Evolutionary conservation across 305 asterid species (phyloP).

Genomic region (Plantago lanceolata): DNA sequence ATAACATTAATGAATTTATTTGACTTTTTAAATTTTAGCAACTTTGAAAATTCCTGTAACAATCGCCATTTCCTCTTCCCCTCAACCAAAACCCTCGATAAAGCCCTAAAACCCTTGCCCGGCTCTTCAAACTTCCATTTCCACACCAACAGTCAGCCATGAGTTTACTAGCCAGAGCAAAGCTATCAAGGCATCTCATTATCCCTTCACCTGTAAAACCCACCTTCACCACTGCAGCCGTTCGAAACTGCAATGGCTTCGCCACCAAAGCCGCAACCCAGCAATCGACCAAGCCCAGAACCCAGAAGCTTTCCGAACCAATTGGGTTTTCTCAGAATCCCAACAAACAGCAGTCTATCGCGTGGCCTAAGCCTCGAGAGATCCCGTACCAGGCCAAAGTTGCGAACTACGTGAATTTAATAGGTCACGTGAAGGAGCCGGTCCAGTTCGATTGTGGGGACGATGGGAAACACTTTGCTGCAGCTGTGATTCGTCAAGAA

Average conservation of each 20-base stretch:
- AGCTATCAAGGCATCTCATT: slow-evolving; percentile 27
- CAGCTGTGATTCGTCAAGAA: slow-evolving; percentile 44
- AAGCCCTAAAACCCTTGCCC: slow-evolving; percentile 23
- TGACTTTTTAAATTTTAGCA: not conserved
- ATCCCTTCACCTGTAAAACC: slow-evolving; percentile 28
- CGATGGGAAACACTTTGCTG: slow-evolving; percentile 49
- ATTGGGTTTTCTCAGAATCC: slow-evolving; percentile 26
- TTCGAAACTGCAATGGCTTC: slow-evolving; percentile 32
- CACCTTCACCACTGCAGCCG: slow-evolving; percentile 16
- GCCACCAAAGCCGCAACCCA: slow-evolving; percentile 37
- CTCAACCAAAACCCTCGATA: slow-evolving; percentile 13
- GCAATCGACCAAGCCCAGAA: slow-evolving; percentile 30
- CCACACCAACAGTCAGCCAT: slow-evolving; percentile 27
- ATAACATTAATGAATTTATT: not conserved
- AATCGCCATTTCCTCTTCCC: not conserved
- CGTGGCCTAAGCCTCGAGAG: slow-evolving; percentile 65
- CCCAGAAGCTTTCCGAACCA: slow-evolving; percentile 1
- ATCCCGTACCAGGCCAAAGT: slow-evolving; percentile 63
- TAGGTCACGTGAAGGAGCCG: slow-evolving; percentile 52
- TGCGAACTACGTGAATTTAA: slow-evolving; percentile 64
- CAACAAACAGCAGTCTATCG: slow-evolving; percentile 26
- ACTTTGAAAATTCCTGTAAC: not conserved
- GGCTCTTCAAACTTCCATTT: not conserved
- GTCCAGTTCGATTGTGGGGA: slow-evolving; percentile 45
- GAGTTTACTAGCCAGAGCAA: slow-evolving; percentile 47